Base-by-base conservation (phyloP, 352 stramenopile species). In the Pythium sukuiense region DNA sequence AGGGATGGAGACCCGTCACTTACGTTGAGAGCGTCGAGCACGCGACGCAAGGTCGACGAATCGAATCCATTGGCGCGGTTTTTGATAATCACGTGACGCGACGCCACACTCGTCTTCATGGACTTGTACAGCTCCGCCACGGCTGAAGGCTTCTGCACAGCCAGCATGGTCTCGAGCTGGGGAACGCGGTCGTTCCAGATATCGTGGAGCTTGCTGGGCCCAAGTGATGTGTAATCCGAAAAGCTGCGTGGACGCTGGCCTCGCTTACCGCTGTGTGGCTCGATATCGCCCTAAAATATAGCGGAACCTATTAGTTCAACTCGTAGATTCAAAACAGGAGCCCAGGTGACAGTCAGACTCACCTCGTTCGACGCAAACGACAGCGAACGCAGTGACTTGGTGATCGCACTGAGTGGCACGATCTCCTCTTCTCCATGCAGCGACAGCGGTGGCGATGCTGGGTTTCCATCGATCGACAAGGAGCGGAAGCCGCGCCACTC, bases 31-130 rank as follows among this genome's bases (percentile, higher is more conserved):
- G 70, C 75, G 26, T 90, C 76, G 43, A 71, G 53, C 57, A 89
- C 60, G n/a, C 69, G 79, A 3, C 76, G 63, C n/a, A 87, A 71
- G 48, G 83, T 75, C 3, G 65, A 43, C 3, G 62, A 14, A 12
- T 85, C 72, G 35, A 87, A 85, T 0, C 61, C 60, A 0, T 70
- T 70, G 20, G 60, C 50, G 46, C 55, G 61, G 61, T 73, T 89
- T 35, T 77, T 78, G 12, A 95, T 63, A 9, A 92, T 63, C 24
- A 95, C 76, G 52, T 95, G 87, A 11, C 87, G 73, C 8, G 87
- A 91, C 29, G 79, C 74, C 20, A 87, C 78, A 3, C 65, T 74
- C 27, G 82, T 91, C 61, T 76, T 72, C 59, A 95, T 78, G 27
- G 74, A 72, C 14, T 73, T 67, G 67, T 67, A 85, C n/a, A 95